Base-by-base conservation (phyloP, 441 rosid genomes). In the Arabidopsis hybrid region DNA sequence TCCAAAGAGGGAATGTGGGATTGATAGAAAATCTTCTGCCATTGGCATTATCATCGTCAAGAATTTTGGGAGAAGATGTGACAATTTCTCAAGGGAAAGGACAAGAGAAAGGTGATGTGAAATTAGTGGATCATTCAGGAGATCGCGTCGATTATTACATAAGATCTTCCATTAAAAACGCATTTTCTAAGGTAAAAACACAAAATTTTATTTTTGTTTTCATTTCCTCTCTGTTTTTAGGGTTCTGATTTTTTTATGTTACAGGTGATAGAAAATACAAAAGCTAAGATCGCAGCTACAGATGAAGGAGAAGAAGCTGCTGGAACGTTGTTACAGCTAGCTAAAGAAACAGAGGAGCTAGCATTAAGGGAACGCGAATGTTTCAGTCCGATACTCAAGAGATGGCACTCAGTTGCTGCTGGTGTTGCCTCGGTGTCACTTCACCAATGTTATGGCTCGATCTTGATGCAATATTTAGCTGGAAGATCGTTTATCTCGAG, bases 321-420 rank as follows among this genome's bases (percentile, higher is more conserved):
- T 12, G 89, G 83, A 59, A 84, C 87, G 13, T 71, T 95, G 2
- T 81, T 89, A 31, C 87, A 82, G 43, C 67, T 95, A 72, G 97
- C 93, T 0, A 84, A 91, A 63, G 92, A 89, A 84, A 85, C 91
- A 8, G 97, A 92, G 83, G 91, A 89, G 58, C 75, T 95, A 72
- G 97, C 96, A 10, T 61, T 83, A 70, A 83, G 85, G 57, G 99
- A 95, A 66, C 86, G 92, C 36, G 96, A 86, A 69, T 61, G 80
- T 72, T 95, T 91, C 57, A 88, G 93, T 55, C 93, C 93, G 0
- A 79, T 84, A 52, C 78, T 95, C n/a, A 95, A 86, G 81, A 89
- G 84, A 79, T 91, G 93, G 97, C 83, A 91, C 36, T 67, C 91
- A 0, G 70, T 68, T 56, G 88, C 97, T 21, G 85, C 89, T 2